Percentiles rank a stretch among this genome's conserved stretches.
Conservation (phyloP, 1,139 yeast species). For the Geotrichum cucujoidarum region DNA sequence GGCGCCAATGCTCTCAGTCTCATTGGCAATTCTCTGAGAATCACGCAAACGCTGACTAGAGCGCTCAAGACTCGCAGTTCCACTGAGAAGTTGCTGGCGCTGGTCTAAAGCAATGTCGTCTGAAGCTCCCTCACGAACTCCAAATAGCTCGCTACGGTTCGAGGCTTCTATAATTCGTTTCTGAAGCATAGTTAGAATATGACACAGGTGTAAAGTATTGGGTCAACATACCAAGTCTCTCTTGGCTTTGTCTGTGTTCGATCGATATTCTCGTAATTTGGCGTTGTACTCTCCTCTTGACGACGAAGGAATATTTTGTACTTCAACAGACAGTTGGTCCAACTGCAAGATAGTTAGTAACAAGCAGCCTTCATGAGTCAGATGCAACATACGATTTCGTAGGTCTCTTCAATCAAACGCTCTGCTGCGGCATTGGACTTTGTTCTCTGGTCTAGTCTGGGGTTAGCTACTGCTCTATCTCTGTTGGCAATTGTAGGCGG, state of each 20-base stretch:
- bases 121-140: constrained; percentile 42
- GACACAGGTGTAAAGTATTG: constrained; percentile 56
- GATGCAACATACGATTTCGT: constrained; percentile 51
- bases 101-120: constrained; percentile 58
- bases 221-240: constrained; percentile 50
- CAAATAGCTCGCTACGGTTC: constrained; percentile 65
- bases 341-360: constrained; percentile 32
- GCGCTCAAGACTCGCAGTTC: constrained; percentile 77
- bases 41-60: constrained; percentile 80
- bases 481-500: neutral
- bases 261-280: constrained; percentile 61
- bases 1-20: constrained; percentile 89
- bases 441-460: constrained; percentile 25
- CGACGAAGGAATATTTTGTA: constrained; percentile 71
- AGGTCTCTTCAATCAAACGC: constrained; percentile 68
- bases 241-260: constrained; percentile 57
- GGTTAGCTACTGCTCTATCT: neutral
- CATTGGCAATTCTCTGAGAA: constrained; percentile 84
- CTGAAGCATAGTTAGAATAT: constrained; percentile 54
- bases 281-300: constrained; percentile 65
- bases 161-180: constrained; percentile 43
- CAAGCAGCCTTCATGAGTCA: neutral
- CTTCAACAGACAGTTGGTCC: constrained; percentile 77
- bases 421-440: constrained; percentile 48
- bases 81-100: constrained; percentile 72